A percentile compares a stretch with the other conserved stretches of the same genome.
Evolutionary conservation across 768 basidiomycete species (phyloP).

Genomic region (Astraeus odoratus): DNA sequence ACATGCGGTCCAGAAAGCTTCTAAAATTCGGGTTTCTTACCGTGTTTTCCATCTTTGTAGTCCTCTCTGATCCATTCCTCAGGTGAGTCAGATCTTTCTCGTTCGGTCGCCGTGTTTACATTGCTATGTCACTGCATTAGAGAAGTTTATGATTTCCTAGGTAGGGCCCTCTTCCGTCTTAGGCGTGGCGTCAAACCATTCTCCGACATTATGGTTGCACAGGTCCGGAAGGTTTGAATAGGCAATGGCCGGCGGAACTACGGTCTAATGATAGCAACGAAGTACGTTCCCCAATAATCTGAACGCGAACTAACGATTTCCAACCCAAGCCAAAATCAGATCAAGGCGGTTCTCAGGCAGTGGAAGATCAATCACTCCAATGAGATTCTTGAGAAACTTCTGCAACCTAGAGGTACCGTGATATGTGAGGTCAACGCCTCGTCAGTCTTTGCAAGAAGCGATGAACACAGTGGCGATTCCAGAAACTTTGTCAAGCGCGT

Average conservation of each 20-base stretch:
- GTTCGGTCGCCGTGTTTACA: constrained; percentile 4
- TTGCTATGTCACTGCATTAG: constrained; percentile 28
- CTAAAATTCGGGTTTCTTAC: not conserved
- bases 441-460: constrained; percentile 36
- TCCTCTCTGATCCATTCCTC: constrained; percentile 66
- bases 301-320: constrained; percentile 13
- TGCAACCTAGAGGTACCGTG: constrained; percentile 41
- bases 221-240: constrained; percentile 34
- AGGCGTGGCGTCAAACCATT: constrained; percentile 9
- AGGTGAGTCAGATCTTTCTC: constrained; percentile 36
- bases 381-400: constrained; percentile 30
- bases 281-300: constrained; percentile 28
- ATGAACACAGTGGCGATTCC: constrained; percentile 21
- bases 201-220: constrained; percentile 4
- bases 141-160: constrained; percentile 70
- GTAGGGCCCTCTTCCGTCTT: constrained; percentile 27
- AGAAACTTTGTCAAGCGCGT: constrained; percentile 28
- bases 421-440: constrained; percentile 43
- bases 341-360: constrained; percentile 37
- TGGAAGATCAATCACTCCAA: constrained; percentile 33
- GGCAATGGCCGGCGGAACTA: constrained; percentile 39
- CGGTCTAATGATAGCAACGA: constrained; percentile 41
- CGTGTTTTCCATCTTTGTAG: constrained; percentile 25
- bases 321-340: constrained; percentile 32
- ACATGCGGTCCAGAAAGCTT: not conserved